phyloP scores from a whole-genome alignment of 2,329 filamentous ascomycete genomes.

The Blastomyces silverae region DNA sequence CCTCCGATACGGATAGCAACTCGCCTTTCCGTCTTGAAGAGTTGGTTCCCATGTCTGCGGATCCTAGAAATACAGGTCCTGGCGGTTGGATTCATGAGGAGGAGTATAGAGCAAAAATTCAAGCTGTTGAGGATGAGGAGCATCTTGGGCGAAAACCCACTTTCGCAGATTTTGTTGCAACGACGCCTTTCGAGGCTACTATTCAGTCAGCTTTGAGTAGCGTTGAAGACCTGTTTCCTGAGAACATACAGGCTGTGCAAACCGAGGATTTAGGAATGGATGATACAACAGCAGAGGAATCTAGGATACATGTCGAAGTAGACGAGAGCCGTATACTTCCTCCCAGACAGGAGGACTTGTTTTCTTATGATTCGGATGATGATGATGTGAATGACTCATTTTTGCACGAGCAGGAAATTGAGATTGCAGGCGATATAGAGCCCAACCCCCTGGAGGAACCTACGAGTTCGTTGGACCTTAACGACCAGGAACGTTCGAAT shows the following conservation, averaged over 20 bases:
- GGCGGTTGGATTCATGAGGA: constrained; percentile 91
- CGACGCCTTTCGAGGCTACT: constrained; percentile 47
- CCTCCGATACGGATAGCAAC: constrained; percentile 58
- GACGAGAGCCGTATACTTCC: constrained; percentile 56
- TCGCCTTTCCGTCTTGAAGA: constrained; percentile 76
- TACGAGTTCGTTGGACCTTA: not conserved
- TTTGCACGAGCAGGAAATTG: constrained; percentile 6
- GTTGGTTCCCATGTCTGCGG: constrained; percentile 81
- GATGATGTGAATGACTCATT: constrained; percentile 19
- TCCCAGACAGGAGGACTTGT: constrained; percentile 38
- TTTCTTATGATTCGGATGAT: constrained; percentile 39
- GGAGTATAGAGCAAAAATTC: constrained; percentile 64
- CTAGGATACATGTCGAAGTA: constrained; percentile 47
- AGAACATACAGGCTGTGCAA: constrained; percentile 45
- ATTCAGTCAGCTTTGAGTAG: constrained; percentile 77
- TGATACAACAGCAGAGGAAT: constrained; percentile 13
- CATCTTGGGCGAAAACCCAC: constrained; percentile 43
- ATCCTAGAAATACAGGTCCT: constrained; percentile 62
- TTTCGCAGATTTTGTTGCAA: constrained; percentile 61
- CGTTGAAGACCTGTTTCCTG: constrained; percentile 77
- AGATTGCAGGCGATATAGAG: constrained; percentile 20
- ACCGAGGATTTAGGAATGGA: constrained; percentile 21
- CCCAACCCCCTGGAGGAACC: constrained; percentile 19
- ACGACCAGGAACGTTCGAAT: not conserved
- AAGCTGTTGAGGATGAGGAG: constrained; percentile 59